A percentile compares a stretch with the other conserved stretches of the same genome.
Conservation (phyloP, 306 rosid species). For the Lathyrus tuberosus region DNA sequence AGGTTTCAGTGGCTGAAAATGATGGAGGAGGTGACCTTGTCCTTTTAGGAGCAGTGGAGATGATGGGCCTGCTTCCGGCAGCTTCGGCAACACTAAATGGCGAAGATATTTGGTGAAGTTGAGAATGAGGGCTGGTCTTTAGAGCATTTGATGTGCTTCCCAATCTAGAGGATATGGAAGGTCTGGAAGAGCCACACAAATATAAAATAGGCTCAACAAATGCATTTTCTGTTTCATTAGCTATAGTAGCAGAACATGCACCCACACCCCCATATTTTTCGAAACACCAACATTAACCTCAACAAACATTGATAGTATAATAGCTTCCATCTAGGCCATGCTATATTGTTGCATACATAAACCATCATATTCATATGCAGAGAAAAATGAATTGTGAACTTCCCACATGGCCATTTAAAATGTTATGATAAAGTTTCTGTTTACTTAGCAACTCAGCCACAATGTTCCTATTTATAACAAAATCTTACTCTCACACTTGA, state of each 20-base stretch:
- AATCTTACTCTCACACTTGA: neutral
- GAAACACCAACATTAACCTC: conserved; percentile 25
- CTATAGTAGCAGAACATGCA: conserved; percentile 11
- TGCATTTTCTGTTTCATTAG: conserved; percentile 13
- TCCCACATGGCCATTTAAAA: conserved; percentile 1
- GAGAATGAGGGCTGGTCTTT: conserved; percentile 36
- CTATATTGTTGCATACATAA: conserved; percentile 20
- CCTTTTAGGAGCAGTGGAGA: conserved; percentile 65
- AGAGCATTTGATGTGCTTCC: conserved; percentile 38
- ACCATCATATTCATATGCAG: conserved; percentile 4
- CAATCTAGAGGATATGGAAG: conserved; percentile 43
- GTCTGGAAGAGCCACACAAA: conserved; percentile 38
- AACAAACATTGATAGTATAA: conserved; percentile 22
- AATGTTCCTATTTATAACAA: neutral
- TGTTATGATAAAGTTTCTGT: conserved; percentile 4
- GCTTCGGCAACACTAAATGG: conserved; percentile 36
- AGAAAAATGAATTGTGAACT: neutral
- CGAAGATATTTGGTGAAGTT: conserved; percentile 30
- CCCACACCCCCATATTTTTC: conserved; percentile 12
- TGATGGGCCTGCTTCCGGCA: conserved; percentile 35
- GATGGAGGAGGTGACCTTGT: conserved; percentile 70
- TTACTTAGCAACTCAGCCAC: conserved; percentile 8
- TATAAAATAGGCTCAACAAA: conserved; percentile 39
- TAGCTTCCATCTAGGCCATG: conserved; percentile 2
- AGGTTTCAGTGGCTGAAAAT: conserved; percentile 51